A percentile compares a stretch with the other conserved stretches of the same genome.
Conservation (phyloP, 2,329 filamentous ascomycete species). For the Verticillium nonalfalfae region DNA sequence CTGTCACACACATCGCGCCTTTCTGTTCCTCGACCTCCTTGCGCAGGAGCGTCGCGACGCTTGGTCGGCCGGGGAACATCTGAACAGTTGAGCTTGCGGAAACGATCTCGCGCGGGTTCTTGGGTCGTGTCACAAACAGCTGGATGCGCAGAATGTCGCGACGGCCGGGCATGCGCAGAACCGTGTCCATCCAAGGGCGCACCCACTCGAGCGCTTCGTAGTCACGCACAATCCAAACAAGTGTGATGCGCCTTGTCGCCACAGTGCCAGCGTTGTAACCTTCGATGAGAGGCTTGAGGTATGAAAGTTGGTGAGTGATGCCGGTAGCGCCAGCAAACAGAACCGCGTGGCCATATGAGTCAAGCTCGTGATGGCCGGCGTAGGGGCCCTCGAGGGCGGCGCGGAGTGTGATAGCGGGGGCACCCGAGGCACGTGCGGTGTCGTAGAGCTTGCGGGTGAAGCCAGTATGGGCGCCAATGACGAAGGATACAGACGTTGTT, state of each 20-base stretch:
- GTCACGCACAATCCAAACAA: conserved; percentile 91
- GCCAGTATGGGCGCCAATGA: conserved; percentile 82
- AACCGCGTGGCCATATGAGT: conserved; percentile 87
- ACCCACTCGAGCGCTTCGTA: conserved; percentile 91
- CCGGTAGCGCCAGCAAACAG: conserved; percentile 90
- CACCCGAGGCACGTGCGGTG: conserved; percentile 50
- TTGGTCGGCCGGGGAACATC: conserved; percentile 87
- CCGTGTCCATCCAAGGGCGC: conserved; percentile 70
- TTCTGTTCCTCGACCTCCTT: conserved; percentile 77
- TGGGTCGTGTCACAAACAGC: conserved; percentile 84
- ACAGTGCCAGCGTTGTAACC: conserved; percentile 65
- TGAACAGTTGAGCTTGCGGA: conserved; percentile 75
- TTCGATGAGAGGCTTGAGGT: conserved; percentile 69
- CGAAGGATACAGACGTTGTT: conserved; percentile 62
- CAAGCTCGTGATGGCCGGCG: conserved; percentile 72
- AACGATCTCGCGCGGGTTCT: conserved; percentile 74
- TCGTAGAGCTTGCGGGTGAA: conserved; percentile 80
- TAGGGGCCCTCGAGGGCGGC: conserved; percentile 90
- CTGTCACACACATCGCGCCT: conserved; percentile 82
- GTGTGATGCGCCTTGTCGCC: conserved; percentile 72
- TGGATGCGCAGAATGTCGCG: conserved; percentile 80
- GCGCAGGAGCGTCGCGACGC: conserved; percentile 70
- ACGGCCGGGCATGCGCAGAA: conserved; percentile 73
- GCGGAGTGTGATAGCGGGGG: conserved; percentile 51
- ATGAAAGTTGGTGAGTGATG: conserved; percentile 91